These are phyloP conservation scores for Fusarium nygamai DNA, from an alignment of 2,329 filamentous ascomycete genomes.

Conservation along the genomic window DNA sequence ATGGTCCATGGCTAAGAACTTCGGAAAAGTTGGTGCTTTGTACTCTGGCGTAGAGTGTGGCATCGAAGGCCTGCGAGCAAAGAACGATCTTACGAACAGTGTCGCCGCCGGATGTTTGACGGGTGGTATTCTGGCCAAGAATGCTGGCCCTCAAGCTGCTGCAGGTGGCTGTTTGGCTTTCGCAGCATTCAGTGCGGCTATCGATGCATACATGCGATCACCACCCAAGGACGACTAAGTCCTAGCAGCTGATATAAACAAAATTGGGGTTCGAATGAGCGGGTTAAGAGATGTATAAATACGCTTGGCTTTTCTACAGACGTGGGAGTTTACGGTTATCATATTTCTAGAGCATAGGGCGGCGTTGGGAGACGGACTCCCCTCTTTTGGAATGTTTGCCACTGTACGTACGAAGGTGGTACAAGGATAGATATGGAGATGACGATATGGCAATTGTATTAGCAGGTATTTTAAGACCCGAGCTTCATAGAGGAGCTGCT, in stretches of 20 bases:
- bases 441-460: conserved; percentile 29
- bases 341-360: conserved; percentile 46
- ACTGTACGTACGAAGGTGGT: neutral
- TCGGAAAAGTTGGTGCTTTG: conserved; percentile 90
- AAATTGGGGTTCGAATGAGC: neutral
- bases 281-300: conserved; percentile 31
- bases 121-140: conserved; percentile 85
- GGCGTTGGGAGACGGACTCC: conserved; percentile 47
- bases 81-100: conserved; percentile 92
- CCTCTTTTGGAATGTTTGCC: conserved; percentile 41
- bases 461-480: conserved; percentile 34
- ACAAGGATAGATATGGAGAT: conserved; percentile 17
- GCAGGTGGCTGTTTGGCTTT: conserved; percentile 91
- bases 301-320: conserved; percentile 29
- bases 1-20: conserved; percentile 89
- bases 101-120: conserved; percentile 90
- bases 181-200: conserved; percentile 90
- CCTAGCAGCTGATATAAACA: neutral
- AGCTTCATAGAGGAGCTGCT: conserved; percentile 29
- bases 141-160: conserved; percentile 89
- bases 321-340: conserved; percentile 42
- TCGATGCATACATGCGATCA: conserved; percentile 90
- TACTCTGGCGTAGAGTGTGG: conserved; percentile 96
- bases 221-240: conserved; percentile 72
- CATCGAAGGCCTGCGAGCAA: conserved; percentile 90